Conservation (phyloP, 257 asterid species). For the Plectranthus barbatus region DNA sequence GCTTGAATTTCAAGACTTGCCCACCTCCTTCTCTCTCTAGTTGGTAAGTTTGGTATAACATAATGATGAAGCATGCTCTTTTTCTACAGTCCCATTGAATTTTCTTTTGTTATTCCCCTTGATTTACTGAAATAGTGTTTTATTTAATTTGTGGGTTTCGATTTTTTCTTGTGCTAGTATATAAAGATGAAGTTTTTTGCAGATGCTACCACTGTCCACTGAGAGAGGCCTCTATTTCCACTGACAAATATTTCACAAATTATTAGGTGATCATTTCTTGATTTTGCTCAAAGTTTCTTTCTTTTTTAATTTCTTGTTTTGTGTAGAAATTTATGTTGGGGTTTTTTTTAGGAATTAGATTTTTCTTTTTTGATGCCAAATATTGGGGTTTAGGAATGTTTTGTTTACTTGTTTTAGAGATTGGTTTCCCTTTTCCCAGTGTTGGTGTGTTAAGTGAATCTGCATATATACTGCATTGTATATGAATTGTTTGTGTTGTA, state of each 20-base stretch:
- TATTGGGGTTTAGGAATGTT: not conserved
- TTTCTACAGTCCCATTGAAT: not conserved
- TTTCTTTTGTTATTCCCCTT: not conserved
- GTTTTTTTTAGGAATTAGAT: slow-evolving; percentile 5
- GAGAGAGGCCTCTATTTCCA: slow-evolving; percentile 9
- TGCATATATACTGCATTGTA: not conserved
- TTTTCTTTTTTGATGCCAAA: not conserved
- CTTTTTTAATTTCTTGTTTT: not conserved
- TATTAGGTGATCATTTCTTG: slow-evolving; percentile 23
- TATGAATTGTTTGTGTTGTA: not conserved
- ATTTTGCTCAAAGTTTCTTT: not conserved
- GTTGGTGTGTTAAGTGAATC: not conserved
- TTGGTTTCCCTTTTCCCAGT: not conserved
- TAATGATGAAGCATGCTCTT: slow-evolving; percentile 22
- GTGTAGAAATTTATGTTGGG: not conserved
- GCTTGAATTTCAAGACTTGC: slow-evolving; percentile 32
- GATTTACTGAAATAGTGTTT: slow-evolving; percentile 5
- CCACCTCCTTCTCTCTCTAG: slow-evolving; percentile 28
- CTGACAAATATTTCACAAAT: not conserved
- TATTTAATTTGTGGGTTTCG: slow-evolving; percentile 14
- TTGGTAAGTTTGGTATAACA: slow-evolving; percentile 36
- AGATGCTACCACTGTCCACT: slow-evolving; percentile 2
- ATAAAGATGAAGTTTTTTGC: slow-evolving; percentile 27
- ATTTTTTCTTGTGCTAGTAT: slow-evolving; percentile 20
- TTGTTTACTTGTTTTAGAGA: not conserved